Evolutionary conservation across 768 basidiomycete genomes (phyloP), one percentile per base, ranked within the genome.

Genomic region (Asterophora lycoperdoides): DNA sequence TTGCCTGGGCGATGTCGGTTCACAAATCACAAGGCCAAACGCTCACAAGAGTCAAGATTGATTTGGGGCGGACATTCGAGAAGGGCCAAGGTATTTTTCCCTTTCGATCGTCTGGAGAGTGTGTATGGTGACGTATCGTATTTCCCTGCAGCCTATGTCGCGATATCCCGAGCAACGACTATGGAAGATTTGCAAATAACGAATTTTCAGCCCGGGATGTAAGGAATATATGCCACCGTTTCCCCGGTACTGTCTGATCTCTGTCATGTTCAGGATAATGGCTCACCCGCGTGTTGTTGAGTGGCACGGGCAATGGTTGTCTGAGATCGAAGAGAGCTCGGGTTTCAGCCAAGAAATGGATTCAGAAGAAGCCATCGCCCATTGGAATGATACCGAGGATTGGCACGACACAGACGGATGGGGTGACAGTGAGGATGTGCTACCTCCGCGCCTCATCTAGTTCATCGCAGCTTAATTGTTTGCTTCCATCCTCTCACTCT

Each of bases 21-120:
- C 92, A 94, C 67, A 93, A 93, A 60, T 85, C 84, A 2, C 92
- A 95, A 64, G 92, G 92, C 0, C 90, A 93, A 65, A 93, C 89
- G 0, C 68, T 95, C 37, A 74, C 81, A 38, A 73, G 86, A 41
- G 87, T 93, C 51, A 88, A 85, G 54, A 83, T 93, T 13, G 81
- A 93, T 59, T 74, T 94, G 44, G 65, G 72, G 46, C 72, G 77
- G 32, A 78, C 78, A 0, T 95, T 94, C 64, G 92, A 85, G 58
- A 83, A 77, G 47, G 86, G 86, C 0, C 83, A 89, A 79, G 86
- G 84, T 80, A 49, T 30, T 65, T 53, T 9, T 30, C 33, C 29
- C 14, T 23, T 34, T 11, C 4, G 46, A 42, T 8, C 28, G 13
- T 11, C 14, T 4, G 3, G 32, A 2, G 13, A 1, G 18, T 8